Percentiles rank a stretch among this genome's conserved stretches.
Evolutionary conservation across 768 basidiomycete genomes (phyloP).

Genomic region (Russula emetica): DNA sequence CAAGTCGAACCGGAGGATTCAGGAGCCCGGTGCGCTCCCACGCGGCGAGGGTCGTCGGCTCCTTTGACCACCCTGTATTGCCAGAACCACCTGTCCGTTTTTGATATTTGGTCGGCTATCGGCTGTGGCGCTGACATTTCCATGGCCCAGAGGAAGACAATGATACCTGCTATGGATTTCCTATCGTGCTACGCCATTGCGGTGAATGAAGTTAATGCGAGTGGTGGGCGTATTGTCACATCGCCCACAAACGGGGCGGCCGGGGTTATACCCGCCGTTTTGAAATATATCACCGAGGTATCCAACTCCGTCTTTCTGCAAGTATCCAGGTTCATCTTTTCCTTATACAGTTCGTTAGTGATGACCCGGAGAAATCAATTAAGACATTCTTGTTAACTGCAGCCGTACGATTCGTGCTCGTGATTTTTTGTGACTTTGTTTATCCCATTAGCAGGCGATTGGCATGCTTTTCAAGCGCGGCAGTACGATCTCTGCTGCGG

Average conservation of each 20-base stretch:
- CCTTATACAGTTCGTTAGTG: constrained; percentile 67
- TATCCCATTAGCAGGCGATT: constrained; percentile 51
- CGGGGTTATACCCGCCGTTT: constrained; percentile 87
- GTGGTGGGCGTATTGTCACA: constrained; percentile 91
- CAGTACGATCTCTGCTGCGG: constrained; percentile 94
- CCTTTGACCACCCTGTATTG: constrained; percentile 72
- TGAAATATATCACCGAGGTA: constrained; percentile 86
- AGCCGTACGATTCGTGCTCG: constrained; percentile 49
- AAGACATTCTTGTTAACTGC: constrained; percentile 89
- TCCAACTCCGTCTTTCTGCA: neutral
- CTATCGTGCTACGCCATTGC: constrained; percentile 92
- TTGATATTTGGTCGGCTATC: neutral
- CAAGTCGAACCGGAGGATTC: neutral
- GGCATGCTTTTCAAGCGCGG: constrained; percentile 97
- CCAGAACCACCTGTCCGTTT: constrained; percentile 75
- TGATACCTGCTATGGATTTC: constrained; percentile 92
- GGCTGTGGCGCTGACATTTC: constrained; percentile 7
- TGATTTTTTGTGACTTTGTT: constrained; percentile 15
- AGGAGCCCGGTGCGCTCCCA: constrained; percentile 28
- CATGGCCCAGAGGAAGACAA: constrained; percentile 60
- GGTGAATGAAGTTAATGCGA: constrained; percentile 92
- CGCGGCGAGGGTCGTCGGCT: constrained; percentile 56
- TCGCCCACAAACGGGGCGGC: constrained; percentile 92
- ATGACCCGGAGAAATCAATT: constrained; percentile 84
- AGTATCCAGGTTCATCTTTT: neutral